These are phyloP conservation scores for Ceratocystis ficicola DNA, from an alignment of 2,329 filamentous ascomycete genomes.

Conservation along the genomic window DNA sequence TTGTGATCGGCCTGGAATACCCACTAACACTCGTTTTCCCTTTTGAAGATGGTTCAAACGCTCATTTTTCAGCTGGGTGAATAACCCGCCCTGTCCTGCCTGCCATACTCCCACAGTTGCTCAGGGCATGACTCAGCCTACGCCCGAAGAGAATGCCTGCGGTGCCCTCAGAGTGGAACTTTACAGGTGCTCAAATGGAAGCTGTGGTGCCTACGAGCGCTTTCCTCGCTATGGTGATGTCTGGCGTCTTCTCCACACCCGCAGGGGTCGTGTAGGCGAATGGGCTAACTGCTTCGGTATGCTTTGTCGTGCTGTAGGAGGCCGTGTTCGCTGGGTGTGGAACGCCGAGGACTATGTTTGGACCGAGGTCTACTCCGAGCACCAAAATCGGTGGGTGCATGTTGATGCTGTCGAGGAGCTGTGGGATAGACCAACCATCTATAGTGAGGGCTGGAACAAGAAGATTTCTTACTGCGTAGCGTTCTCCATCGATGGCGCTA, in stretches of 20 bases:
- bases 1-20: background rate
- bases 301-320: conserved; percentile 86
- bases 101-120: conserved; percentile 75
- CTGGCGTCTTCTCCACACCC: conserved; percentile 78
- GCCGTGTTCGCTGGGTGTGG: conserved; percentile 93
- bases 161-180: conserved; percentile 80
- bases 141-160: conserved; percentile 77
- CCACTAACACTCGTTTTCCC: conserved; percentile 23
- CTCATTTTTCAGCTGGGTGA: conserved; percentile 91
- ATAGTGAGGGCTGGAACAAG: conserved; percentile 89
- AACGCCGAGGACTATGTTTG: conserved; percentile 95
- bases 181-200: conserved; percentile 68
- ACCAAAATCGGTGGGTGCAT: conserved; percentile 90
- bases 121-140: conserved; percentile 70
- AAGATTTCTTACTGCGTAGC: conserved; percentile 96
- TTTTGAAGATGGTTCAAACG: conserved; percentile 68
- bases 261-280: conserved; percentile 77
- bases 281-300: conserved; percentile 99
- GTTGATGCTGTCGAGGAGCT: conserved; percentile 89
- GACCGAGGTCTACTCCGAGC: conserved; percentile 94
- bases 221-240: conserved; percentile 94
- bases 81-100: conserved; percentile 75
- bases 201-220: conserved; percentile 68
- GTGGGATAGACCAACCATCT: conserved; percentile 88
- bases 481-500: conserved; percentile 77